Percentiles rank a stretch among this genome's conserved stretches.
Conservation (phyloP, 768 basidiomycete species). For the Auricularia cornea region DNA sequence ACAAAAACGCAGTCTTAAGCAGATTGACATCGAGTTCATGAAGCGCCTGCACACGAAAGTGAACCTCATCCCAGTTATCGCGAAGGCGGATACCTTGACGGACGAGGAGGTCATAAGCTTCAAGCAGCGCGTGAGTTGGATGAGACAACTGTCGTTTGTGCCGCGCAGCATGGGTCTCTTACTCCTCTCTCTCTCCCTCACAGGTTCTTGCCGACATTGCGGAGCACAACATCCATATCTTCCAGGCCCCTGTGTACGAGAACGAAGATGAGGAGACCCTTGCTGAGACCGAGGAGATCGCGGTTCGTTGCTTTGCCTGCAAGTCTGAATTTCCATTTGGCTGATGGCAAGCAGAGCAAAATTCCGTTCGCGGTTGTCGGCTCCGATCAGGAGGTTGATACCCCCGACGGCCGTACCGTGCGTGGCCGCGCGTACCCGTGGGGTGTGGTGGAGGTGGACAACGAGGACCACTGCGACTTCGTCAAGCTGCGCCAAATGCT, state of each 20-base stretch:
- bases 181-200: conserved; percentile 2
- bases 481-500: conserved; percentile 99
- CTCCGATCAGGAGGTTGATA: conserved; percentile 72
- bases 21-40: conserved; percentile 99
- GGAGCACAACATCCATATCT: conserved; percentile 94
- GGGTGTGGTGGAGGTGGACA: conserved; percentile 99
- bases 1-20: conserved; percentile 63
- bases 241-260: conserved; percentile 95
- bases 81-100: conserved; percentile 95
- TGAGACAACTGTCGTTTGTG: not conserved
- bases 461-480: conserved; percentile 98
- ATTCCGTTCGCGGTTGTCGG: conserved; percentile 99
- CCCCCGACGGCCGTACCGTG: conserved; percentile 83
- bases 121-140: conserved; percentile 70
- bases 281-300: conserved; percentile 95
- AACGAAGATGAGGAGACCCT: conserved; percentile 98
- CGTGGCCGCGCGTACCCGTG: conserved; percentile 96
- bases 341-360: conserved; percentile 48
- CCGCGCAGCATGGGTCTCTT: not conserved
- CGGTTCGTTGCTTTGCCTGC: conserved; percentile 17
- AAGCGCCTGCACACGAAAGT: conserved; percentile 93
- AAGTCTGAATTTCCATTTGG: not conserved
- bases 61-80: conserved; percentile 97
- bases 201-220: conserved; percentile 90
- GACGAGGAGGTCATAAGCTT: conserved; percentile 91